Conservation (phyloP, 192 early-diverging fungal genomes). For the Funneliformis geosporum region DNA sequence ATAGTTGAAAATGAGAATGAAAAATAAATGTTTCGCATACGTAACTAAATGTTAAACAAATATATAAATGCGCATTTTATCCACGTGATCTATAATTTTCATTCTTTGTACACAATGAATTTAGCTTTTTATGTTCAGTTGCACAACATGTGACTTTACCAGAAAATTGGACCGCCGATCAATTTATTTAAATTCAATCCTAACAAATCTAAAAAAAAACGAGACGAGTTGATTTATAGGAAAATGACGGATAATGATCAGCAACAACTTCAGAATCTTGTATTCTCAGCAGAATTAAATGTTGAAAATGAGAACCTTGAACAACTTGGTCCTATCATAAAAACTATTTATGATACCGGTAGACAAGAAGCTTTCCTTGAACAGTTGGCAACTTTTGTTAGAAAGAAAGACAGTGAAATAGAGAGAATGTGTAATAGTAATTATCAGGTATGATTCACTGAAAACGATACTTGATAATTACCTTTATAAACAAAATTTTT, state of each 20-base stretch:
- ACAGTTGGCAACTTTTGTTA: slow-evolving; percentile 78
- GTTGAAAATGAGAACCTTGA: slow-evolving; percentile 72
- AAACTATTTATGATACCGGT: slow-evolving; percentile 82
- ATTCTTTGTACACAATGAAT: no score
- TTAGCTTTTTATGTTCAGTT: no score
- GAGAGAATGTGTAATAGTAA: slow-evolving; percentile 96
- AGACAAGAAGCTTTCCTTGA: slow-evolving; percentile 88
- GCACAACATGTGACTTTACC: no score
- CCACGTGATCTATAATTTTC: no score
- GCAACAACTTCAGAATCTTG: slow-evolving; percentile 42
- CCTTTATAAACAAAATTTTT: not conserved
- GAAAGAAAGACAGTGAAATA: slow-evolving; percentile 92
- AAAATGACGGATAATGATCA: slow-evolving; percentile 47
- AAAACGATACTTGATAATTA: not conserved
- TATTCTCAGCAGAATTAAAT: slow-evolving; percentile 46
- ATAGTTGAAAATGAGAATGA: no score
- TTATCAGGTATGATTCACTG: slow-evolving; percentile 70
- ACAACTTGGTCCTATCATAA: slow-evolving; percentile 84
- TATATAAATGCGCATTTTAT: no score
- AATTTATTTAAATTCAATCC: no score
- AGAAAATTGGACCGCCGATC: no score
- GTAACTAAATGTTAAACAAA: no score
- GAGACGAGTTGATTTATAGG: no score
- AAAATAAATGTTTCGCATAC: no score
- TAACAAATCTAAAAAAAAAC: no score